Evolutionary conservation across 2,329 filamentous ascomycete species (phyloP).

Genomic region (Magnaporthales sp.): DNA sequence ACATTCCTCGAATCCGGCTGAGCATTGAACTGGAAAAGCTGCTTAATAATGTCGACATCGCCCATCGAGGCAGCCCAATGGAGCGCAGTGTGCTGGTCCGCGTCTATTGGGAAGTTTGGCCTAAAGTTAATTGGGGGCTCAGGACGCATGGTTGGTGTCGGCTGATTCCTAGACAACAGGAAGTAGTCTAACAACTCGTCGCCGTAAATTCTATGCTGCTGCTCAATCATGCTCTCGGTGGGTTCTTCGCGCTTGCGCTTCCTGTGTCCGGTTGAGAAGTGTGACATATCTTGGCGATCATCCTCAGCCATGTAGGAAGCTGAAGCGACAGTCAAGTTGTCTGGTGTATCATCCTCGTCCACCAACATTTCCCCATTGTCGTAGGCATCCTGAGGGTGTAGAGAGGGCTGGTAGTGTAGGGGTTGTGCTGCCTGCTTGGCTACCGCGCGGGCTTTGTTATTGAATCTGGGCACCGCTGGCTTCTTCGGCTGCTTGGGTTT

Average conservation of each 20-base stretch:
- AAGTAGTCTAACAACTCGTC: constrained; percentile 96
- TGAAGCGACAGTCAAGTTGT: constrained; percentile 74
- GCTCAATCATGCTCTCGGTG: constrained; percentile 58
- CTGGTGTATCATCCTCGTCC: constrained; percentile 72
- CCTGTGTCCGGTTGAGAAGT: constrained; percentile 48
- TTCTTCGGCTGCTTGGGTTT: constrained; percentile 71
- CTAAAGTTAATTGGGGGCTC: constrained; percentile 80
- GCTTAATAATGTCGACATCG: constrained; percentile 82
- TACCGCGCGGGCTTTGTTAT: constrained; percentile 12
- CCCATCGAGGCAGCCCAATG: constrained; percentile 99
- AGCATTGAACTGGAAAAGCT: constrained; percentile 75
- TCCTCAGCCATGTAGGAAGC: constrained; percentile 69
- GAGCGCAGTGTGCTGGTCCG: constrained; percentile 83
- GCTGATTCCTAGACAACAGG: constrained; percentile 71
- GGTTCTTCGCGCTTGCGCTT: constrained; percentile 72
- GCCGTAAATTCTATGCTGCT: constrained; percentile 83
- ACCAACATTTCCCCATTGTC: constrained; percentile 54
- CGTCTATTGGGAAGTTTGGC: constrained; percentile 86
- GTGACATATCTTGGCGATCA: constrained; percentile 63
- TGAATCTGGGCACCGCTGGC: constrained; percentile 47
- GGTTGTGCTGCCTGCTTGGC: background rate
- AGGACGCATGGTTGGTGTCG: constrained; percentile 58
- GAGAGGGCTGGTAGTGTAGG: constrained; percentile 11
- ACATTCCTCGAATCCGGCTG: constrained; percentile 62
- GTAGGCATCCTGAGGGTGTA: constrained; percentile 44